phyloP scores from a whole-genome alignment of 108 stramenopile species.

The Chaetoceros tenuissimus region DNA sequence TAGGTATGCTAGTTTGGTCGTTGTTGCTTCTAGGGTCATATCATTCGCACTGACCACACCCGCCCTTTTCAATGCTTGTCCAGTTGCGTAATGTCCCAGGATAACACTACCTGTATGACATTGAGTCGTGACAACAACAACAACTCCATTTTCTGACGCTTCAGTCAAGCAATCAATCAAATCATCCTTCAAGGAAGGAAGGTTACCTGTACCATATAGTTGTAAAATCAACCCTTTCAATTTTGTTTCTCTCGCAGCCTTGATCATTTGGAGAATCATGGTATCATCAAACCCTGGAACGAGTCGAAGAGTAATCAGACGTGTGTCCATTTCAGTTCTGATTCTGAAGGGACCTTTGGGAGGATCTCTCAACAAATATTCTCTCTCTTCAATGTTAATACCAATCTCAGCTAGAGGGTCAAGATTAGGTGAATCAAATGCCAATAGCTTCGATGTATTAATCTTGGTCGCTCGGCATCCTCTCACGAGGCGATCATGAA shows the following conservation, averaged over 20 bases:
- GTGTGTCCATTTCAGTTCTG: conserved; percentile 82
- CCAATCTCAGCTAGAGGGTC: conserved; percentile 87
- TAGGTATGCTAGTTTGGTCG: conserved; percentile 87
- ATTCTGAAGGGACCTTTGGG: conserved; percentile 74
- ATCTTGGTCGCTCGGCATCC: conserved; percentile 87
- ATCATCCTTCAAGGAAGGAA: conserved; percentile 68
- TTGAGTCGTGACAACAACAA: conserved; percentile 91
- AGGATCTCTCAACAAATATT: conserved; percentile 63
- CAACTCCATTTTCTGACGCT: conserved; percentile 58
- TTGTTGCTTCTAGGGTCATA: conserved; percentile 94
- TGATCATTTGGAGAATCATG: conserved; percentile 49
- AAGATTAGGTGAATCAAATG: conserved; percentile 94
- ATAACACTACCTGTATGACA: conserved; percentile 83
- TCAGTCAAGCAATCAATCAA: conserved; percentile 59
- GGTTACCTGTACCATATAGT: conserved; percentile 95
- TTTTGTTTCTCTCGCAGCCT: conserved; percentile 24
- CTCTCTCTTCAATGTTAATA: conserved; percentile 70
- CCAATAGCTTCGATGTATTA: conserved; percentile 72
- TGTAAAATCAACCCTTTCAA: conserved; percentile 84
- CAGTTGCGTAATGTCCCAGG: conserved; percentile 89
- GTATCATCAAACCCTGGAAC: conserved; percentile 94
- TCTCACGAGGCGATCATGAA: conserved; percentile 83
- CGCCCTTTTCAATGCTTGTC: conserved; percentile 53
- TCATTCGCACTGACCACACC: conserved; percentile 88
- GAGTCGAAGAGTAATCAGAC: conserved; percentile 73